Evolutionary conservation across 768 basidiomycete genomes (phyloP), one percentile per base, ranked within the genome.

Genomic region (Cantharellus cinnabarinus): DNA sequence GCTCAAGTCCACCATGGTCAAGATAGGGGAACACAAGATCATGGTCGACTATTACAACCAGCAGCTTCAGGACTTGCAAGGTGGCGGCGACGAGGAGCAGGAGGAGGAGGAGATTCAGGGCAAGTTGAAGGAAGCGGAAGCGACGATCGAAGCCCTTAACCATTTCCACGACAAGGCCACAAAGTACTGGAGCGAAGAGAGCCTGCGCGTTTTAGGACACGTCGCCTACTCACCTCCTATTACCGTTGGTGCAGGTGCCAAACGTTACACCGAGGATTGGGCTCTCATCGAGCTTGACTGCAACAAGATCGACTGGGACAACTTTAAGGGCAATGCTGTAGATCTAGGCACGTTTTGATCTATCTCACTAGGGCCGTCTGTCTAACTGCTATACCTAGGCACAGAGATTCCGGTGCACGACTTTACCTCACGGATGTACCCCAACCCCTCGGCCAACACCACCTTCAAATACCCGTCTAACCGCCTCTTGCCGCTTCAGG

Each of bases 401-500:
- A 54, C 10, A 10, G 35, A 54, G 52, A 54, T 66, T 48, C 57
- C 66, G 15, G 2, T 44, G 3, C 4, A 29, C 14, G 65, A 71
- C 56, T 70, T 50, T 50, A 61, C 38, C 37, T 56, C 58, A n/a
- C 61, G 41, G 5, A 70, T 71, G 69, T 67, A 58, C 60, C 66
- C 68, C 56, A 61, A 63, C 15, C 57, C 59, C 29, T 62, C 60
- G 4, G 66, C 64, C 48, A 62, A 54, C 7, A 51, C 62, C 37
- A 42, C 55, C 56, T 66, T 64, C 64, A 67, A 63, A 59, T 70
- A 65, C 63, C 73, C 71, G 39, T 35, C 38, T 7, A 61, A 69
- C 55, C 61, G 66, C 40, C 67, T 71, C 63, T 65, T 74, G 57
- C 62, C 60, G 62, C 64, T 74, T 65, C 7, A 53, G 38, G 65